These are phyloP conservation scores for Anisodus acutangulus DNA, from an alignment of 257 asterid species.

Conservation along the genomic window DNA sequence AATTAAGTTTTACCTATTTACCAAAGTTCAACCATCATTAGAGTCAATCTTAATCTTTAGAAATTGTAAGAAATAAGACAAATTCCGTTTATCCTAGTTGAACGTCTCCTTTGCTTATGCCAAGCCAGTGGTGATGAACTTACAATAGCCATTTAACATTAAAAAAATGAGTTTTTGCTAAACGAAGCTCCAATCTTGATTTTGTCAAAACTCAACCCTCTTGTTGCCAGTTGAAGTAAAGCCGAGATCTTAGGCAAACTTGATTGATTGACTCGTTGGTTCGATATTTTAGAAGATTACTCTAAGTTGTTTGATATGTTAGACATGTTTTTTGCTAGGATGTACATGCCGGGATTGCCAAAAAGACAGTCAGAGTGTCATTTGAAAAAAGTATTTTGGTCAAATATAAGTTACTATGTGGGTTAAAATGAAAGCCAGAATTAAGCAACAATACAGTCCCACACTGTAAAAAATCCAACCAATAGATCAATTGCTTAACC, in stretches of 20 bases:
- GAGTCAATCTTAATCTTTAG: background rate
- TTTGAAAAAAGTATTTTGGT: background rate
- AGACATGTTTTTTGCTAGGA: background rate
- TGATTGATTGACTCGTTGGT: background rate
- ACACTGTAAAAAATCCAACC: background rate
- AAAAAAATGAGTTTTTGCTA: background rate
- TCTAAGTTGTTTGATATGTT: slow-evolving; percentile 15
- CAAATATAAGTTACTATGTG: background rate
- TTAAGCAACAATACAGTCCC: background rate
- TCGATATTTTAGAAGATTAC: background rate
- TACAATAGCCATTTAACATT: background rate
- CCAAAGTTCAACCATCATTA: background rate
- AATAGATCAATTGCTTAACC: slow-evolving; percentile 22
- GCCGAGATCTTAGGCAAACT: background rate
- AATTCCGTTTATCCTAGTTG: background rate
- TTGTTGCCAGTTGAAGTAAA: slow-evolving; percentile 17
- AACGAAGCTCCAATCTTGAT: background rate
- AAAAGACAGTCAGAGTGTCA: background rate
- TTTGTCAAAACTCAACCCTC: slow-evolving; percentile 11
- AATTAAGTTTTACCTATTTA: background rate
- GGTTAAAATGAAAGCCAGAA: background rate
- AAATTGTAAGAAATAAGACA: background rate
- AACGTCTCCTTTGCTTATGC: background rate
- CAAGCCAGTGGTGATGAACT: slow-evolving; percentile 11
- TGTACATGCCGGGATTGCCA: slow-evolving; percentile 4